phyloP scores from a whole-genome alignment of 164 flowering plant species.

The Amborella trichopoda region DNA sequence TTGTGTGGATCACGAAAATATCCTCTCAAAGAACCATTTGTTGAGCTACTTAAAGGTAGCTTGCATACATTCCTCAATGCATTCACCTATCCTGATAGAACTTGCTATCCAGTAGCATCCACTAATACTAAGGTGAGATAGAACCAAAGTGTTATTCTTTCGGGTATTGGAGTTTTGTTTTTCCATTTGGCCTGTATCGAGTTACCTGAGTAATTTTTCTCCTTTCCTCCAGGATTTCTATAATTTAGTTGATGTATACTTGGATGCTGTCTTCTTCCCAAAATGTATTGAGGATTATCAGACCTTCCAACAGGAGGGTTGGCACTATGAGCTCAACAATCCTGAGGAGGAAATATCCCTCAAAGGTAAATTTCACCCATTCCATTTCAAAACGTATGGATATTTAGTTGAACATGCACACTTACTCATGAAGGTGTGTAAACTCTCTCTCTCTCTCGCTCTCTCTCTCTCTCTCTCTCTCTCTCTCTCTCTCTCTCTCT shows the following conservation, averaged over 20 bases:
- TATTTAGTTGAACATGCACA: too few relatives aligned
- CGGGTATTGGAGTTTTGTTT: background rate
- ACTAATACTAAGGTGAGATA: slow-evolving; percentile 73
- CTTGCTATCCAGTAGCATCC: slow-evolving; percentile 99
- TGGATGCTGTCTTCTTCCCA: slow-evolving; percentile 98
- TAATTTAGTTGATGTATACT: slow-evolving; percentile 90
- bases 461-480: too few relatives aligned
- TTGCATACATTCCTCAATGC: slow-evolving; percentile 92
- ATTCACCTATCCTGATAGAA: slow-evolving; percentile 97
- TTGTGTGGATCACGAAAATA: slow-evolving; percentile 97
- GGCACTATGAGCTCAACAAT: slow-evolving; percentile 93
- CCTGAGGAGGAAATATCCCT: slow-evolving; percentile 82
- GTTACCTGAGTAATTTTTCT: too few relatives aligned
- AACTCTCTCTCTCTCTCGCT: too few relatives aligned
- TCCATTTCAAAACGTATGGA: too few relatives aligned
- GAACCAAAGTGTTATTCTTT: too few relatives aligned
- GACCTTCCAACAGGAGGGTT: slow-evolving; percentile 98
- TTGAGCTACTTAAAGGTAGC: slow-evolving; percentile 91
- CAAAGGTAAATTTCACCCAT: slow-evolving; percentile 73
- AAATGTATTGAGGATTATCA: slow-evolving; percentile 83
- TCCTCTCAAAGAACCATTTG: slow-evolving; percentile 97
- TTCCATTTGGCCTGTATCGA: background rate
- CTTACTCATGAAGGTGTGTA: too few relatives aligned
- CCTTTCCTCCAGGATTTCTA: slow-evolving; percentile 69
- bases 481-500: too few relatives aligned